Evolutionary conservation across 495 filamentous ascomycete species (phyloP).

Genomic region (Aspergillus indologenus): DNA sequence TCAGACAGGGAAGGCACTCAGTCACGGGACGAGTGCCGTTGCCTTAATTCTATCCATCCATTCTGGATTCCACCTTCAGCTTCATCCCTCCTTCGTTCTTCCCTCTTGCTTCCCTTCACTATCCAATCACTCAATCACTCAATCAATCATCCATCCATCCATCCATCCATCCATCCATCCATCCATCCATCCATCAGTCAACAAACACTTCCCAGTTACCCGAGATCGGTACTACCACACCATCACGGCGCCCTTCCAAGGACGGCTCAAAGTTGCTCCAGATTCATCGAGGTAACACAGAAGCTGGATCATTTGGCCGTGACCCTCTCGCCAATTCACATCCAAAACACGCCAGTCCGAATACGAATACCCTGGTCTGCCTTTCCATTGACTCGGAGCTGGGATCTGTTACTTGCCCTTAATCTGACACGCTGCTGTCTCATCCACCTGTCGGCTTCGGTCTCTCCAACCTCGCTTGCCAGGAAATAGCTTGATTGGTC

Average conservation of each 20-base stretch:
- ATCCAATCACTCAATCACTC: no score
- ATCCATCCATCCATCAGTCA: not conserved
- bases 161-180: not conserved
- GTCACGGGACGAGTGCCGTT: not conserved
- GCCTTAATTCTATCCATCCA: no score
- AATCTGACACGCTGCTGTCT: conserved; percentile 1
- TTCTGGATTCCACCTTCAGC: not conserved
- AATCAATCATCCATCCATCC: not conserved
- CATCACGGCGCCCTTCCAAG: not conserved
- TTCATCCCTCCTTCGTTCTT: not conserved
- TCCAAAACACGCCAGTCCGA: conserved; percentile 1
- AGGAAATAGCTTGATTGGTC: not conserved
- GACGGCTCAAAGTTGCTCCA: not conserved
- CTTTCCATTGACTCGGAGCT: not conserved
- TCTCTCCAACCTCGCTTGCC: not conserved
- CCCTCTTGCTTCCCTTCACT: no score
- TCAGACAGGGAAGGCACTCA: not conserved
- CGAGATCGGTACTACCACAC: not conserved
- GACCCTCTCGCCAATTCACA: not conserved
- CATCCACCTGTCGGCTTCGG: not conserved
- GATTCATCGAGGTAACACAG: conserved; percentile 1
- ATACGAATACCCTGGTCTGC: conserved; percentile 4
- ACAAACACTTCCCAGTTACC: not conserved
- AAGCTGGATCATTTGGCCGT: conserved; percentile 7
- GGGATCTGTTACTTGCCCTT: not conserved